Base-by-base conservation (phyloP, 2,329 filamentous ascomycete genomes). In the Neopestalotiopsis clavispora region DNA sequence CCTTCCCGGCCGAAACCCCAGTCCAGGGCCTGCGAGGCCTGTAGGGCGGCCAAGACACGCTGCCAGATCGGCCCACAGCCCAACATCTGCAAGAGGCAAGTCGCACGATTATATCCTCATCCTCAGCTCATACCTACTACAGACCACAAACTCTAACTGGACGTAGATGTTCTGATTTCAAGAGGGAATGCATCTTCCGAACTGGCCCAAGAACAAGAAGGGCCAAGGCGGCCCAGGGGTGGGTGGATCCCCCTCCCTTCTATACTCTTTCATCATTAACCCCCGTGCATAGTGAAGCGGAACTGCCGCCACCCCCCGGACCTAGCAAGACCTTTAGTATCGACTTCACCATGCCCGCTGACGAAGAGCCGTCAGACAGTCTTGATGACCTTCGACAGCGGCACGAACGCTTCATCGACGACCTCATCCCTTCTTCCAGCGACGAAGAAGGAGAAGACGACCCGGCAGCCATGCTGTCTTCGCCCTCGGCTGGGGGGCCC, bases 271-370 rank as follows among this genome's bases (percentile, higher is more conserved):
- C 40, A 32, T 42, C 10, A n/a, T 40, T 34, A 17, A 40, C 34
- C 34, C 6, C 14, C 30, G 40, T 20, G 34, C 32, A 12, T 49
- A 69, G 72, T 69, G 73, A 71, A 71, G 74, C 68, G 38, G 71
- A 75, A 69, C 69, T 69, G 69, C 67, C 70, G 5, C 81, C 77
- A 10, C 78, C 79, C 1, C 76, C 84, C 3, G 79, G 79, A 3
- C 82, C 83, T 0, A 82, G 83, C 71, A 84, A 84, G 79, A 87
- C 83, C 17, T 86, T 87, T 74, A 85, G 81, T 72, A 86, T 87
- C 74, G 82, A 88, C 78, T 86, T 86, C 74, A 79, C 82, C 67
- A 80, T 88, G 73, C 78, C 83, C 0, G 77, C 76, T 5, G 77
- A 75, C 42, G 76, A 81, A 5, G 81, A 85, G 10, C 72, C 78